Percentiles rank a stretch among this genome's conserved stretches.
phyloP scores from a whole-genome alignment of 768 basidiomycete genomes.

The Leucocoprinus leucothites region DNA sequence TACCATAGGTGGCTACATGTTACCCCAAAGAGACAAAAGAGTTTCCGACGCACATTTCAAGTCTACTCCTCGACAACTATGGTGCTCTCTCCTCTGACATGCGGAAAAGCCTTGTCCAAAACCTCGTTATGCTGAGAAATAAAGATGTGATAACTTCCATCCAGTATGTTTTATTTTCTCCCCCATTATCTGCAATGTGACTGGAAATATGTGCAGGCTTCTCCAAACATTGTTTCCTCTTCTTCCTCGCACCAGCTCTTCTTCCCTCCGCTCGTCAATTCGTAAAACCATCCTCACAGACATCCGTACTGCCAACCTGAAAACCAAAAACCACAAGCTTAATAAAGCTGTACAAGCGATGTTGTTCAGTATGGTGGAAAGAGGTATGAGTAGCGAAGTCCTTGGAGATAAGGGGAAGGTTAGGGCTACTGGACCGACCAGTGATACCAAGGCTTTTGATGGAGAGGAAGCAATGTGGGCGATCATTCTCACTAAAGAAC shows the following conservation, averaged over 20 bases:
- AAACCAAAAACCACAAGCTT: constrained; percentile 90
- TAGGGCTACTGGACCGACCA: constrained; percentile 36
- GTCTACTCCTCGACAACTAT: constrained; percentile 77
- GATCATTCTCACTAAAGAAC: constrained; percentile 85
- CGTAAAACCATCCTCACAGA: constrained; percentile 93
- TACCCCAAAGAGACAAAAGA: constrained; percentile 89
- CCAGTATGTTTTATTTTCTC: constrained; percentile 55
- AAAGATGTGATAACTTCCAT: constrained; percentile 91
- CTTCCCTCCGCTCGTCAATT: constrained; percentile 79
- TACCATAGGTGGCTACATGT: constrained; percentile 74
- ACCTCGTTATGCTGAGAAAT: constrained; percentile 89
- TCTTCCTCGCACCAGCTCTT: constrained; percentile 89
- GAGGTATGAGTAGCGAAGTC: constrained; percentile 81
- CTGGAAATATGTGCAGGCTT: constrained; percentile 64
- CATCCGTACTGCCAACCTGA: constrained; percentile 85
- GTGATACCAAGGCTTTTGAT: constrained; percentile 36
- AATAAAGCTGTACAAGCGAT: constrained; percentile 95
- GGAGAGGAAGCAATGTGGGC: constrained; percentile 98
- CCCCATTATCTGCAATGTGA: no score
- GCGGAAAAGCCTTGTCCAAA: constrained; percentile 82
- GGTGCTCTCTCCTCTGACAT: constrained; percentile 75
- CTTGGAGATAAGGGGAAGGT: constrained; percentile 81
- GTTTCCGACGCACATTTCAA: constrained; percentile 78
- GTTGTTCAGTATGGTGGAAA: constrained; percentile 94
- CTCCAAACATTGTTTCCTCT: constrained; percentile 92